Evolutionary conservation across 345 rosid genomes (phyloP), one percentile per base, ranked within the genome.

Genomic region (Corchorus olitorius): DNA sequence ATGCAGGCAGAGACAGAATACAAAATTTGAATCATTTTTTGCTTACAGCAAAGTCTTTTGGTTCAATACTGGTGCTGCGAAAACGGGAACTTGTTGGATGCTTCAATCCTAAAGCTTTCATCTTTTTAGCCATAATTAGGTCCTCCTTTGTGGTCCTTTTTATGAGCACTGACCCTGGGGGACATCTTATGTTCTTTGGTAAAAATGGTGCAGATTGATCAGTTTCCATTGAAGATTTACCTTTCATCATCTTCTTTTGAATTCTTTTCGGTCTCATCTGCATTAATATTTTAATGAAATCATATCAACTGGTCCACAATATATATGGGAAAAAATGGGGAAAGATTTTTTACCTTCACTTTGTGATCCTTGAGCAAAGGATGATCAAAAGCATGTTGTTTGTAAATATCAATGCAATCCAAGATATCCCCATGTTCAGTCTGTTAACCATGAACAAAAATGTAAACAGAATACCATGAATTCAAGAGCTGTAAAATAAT

Each of bases 391-490:
- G 82, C 79, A 77, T 74, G 63, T 34, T 61, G 70, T 48, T 49
- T 52, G 61, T 63, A 22, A 22, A 73, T 63, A 39, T 86, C 82
- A 39, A 84, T 55, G 43, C 87, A 86, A 64, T 83, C 80, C 2
- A 64, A 76, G 61, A 83, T 83, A 6, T 79, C 81, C 15, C 77
- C 85, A 2, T 82, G 17, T 19, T 80, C 75, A 33, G 78, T 82
- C 84, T 82, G 61, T 50, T 54, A 12, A 41, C 37, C 12, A 35
- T 49, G 6, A 39, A 13, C 1, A 41, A 54, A 19, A 10, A 53
- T 17, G 6, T 6, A 6, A 19, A 7, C 11, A 11, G 3, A 10
- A 34, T 33, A 34, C 4, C 65, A 34, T 61, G 33, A 62, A 1
- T 17, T 12, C 70, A 65, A 8, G 22, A 34, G 20, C 27, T 16